phyloP scores from a whole-genome alignment of 176 grass and related monocot species.

The Panicum miliaceum region DNA sequence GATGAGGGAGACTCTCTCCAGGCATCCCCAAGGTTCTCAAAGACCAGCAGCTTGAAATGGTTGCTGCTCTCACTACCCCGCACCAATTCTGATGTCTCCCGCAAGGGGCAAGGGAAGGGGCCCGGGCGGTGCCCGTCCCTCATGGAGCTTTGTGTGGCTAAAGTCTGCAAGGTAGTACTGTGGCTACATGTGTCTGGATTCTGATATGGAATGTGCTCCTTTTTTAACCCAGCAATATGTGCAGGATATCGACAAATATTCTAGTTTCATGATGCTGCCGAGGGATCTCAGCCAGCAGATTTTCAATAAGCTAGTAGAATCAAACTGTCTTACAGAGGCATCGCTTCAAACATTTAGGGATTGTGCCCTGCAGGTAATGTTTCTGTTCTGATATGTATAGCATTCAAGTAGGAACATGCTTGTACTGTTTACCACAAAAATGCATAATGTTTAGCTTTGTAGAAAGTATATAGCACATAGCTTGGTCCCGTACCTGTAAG shows the following conservation, averaged over 20 bases:
- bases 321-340: conserved; percentile 60
- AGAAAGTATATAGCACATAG: background rate
- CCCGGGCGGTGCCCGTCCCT: conserved; percentile 62
- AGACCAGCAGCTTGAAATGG: conserved; percentile 90
- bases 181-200: conserved; percentile 6
- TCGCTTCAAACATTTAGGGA: conserved; percentile 70
- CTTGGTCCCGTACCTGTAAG: background rate
- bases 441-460: background rate
- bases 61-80: conserved; percentile 70
- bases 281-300: conserved; percentile 96
- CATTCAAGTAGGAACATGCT: background rate
- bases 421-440: background rate
- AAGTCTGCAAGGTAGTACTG: conserved; percentile 69
- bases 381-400: conserved; percentile 6
- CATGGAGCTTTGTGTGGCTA: conserved; percentile 86
- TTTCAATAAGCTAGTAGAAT: conserved; percentile 76
- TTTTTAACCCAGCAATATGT: conserved; percentile 15
- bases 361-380: conserved; percentile 78
- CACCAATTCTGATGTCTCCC: conserved; percentile 49
- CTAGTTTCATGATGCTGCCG: conserved; percentile 70
- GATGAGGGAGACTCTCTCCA: conserved; percentile 52
- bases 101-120: conserved; percentile 47
- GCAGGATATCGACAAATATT: conserved; percentile 87
- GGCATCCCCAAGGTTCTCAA: conserved; percentile 66
- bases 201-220: conserved; percentile 7